A percentile compares a stretch with the other conserved stretches of the same genome.
These are phyloP conservation scores for Elaeagnus macrophylla DNA, from an alignment of 306 rosid genomes.

Conservation along the genomic window DNA sequence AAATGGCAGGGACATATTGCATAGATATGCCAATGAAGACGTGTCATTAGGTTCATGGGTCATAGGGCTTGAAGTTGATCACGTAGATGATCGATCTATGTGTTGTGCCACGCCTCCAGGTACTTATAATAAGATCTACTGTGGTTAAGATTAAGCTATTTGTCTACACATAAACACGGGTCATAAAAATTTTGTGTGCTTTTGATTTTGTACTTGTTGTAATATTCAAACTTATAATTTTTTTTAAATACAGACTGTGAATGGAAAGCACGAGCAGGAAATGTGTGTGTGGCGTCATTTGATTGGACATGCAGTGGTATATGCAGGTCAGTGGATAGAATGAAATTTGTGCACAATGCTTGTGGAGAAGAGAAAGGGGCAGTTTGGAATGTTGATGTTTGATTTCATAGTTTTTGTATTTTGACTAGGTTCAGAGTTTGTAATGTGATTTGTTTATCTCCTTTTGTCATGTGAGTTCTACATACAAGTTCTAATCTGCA, in stretches of 20 bases:
- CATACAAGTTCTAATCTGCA: no score
- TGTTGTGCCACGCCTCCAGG: constrained; percentile 90
- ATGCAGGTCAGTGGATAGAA: constrained; percentile 65
- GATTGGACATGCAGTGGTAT: constrained; percentile 96
- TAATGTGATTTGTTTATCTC: no score
- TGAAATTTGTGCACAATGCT: constrained; percentile 53
- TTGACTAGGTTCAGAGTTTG: no score
- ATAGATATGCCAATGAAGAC: constrained; percentile 86
- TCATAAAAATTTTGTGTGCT: no score
- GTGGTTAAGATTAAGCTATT: no score
- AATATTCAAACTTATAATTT: no score
- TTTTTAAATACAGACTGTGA: no score
- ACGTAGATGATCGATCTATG: constrained; percentile 73
- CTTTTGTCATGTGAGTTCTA: no score
- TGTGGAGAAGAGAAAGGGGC: constrained; percentile 68
- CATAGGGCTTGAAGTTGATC: constrained; percentile 73
- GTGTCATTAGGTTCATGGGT: constrained; percentile 86
- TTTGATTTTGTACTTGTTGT: no score
- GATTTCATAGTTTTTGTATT: background rate
- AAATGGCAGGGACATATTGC: constrained; percentile 58
- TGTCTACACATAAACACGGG: no score
- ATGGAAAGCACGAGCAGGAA: constrained; percentile 62
- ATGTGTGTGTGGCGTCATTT: constrained; percentile 70
- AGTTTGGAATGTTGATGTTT: constrained; percentile 58
- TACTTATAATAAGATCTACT: no score